Evolutionary conservation across 805 yeast genomes (phyloP).

Genomic region (Saccharomycopsis sp.): DNA sequence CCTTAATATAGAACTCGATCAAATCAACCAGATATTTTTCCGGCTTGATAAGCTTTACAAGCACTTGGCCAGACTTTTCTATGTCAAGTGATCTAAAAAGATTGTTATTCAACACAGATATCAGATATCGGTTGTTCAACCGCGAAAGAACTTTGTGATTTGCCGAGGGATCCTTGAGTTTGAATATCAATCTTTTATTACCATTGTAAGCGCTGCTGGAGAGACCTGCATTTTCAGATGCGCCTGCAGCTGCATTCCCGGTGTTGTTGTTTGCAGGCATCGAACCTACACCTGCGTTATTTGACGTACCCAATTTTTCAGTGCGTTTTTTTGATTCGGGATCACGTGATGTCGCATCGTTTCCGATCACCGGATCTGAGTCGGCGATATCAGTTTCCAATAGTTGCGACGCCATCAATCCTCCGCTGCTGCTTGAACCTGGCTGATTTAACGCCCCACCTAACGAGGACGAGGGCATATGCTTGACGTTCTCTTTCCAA

Average conservation of each 20-base stretch:
- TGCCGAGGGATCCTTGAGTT: slow-evolving; percentile 30
- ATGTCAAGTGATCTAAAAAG: slow-evolving; percentile 56
- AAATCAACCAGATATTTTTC: slow-evolving; percentile 65
- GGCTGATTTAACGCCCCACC: neutral
- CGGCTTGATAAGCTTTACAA: slow-evolving; percentile 40
- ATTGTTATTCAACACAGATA: slow-evolving; percentile 56
- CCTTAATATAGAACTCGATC: slow-evolving; percentile 75
- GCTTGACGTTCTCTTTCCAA: slow-evolving; percentile 29
- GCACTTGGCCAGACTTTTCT: slow-evolving; percentile 60
- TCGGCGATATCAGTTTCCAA: neutral
- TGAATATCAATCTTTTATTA: slow-evolving; percentile 37
- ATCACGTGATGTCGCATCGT: neutral
- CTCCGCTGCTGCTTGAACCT: neutral
- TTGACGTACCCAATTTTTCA: neutral
- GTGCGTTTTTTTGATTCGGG: neutral
- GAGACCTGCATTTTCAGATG: neutral
- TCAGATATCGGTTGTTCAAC: slow-evolving; percentile 29
- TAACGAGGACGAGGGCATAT: slow-evolving; percentile 23
- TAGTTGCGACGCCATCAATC: neutral
- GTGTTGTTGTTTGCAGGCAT: no score
- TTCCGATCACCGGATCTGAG: neutral
- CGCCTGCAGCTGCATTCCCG: neutral
- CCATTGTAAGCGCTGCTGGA: slow-evolving; percentile 10
- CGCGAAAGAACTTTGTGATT: slow-evolving; percentile 29
- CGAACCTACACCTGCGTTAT: no score